Evolutionary conservation across 768 basidiomycete genomes (phyloP), one percentile per base, ranked within the genome.

Genomic region (Filobasidium wieringae): DNA sequence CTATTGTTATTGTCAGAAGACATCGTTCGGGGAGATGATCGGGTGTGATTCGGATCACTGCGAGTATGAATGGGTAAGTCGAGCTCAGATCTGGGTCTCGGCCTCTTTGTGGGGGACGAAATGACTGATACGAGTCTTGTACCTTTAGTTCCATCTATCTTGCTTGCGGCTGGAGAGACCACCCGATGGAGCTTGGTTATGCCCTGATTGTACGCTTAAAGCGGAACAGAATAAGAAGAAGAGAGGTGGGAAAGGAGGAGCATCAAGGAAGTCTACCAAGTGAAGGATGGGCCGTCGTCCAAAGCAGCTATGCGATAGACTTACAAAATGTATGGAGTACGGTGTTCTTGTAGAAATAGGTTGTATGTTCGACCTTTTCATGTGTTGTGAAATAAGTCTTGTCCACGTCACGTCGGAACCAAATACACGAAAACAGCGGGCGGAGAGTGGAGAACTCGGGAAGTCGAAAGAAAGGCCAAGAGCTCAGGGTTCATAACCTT

Each of bases 111-210:
- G 34, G 3, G 27, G 41, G 2, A 36, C 1, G 2, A 4, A 15
- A 19, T 33, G 33, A 31, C 40, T 15, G n/a, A 14, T 15, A 11
- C 14, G 29, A 45, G 30, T 41, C 40, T 4, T 27, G 6, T 26
- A 8, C 24, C 33, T 1, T 24, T 65, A 84, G 83, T 84, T 83
- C 75, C 83, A 84, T 63, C 77, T 84, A 30, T 75, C 77, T 9
- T 84, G 82, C 61, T 80, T 84, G 52, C 78, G 77, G 53, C 68
- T 84, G 51, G 80, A 79, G 63, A 77, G 78, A 30, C 80, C 80
- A 19, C 74, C 81, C 52, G 81, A 81, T 7, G 81, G 82, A 47
- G 70, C 70, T 19, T 83, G 82, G 82, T 82, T 77, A 59, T 83
- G 82, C 63, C 74, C 79, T 6, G 78, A 79, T 9, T 84, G 82